phyloP scores from a whole-genome alignment of 495 filamentous ascomycete genomes.

The Lasiosphaeriaceae sp. region DNA sequence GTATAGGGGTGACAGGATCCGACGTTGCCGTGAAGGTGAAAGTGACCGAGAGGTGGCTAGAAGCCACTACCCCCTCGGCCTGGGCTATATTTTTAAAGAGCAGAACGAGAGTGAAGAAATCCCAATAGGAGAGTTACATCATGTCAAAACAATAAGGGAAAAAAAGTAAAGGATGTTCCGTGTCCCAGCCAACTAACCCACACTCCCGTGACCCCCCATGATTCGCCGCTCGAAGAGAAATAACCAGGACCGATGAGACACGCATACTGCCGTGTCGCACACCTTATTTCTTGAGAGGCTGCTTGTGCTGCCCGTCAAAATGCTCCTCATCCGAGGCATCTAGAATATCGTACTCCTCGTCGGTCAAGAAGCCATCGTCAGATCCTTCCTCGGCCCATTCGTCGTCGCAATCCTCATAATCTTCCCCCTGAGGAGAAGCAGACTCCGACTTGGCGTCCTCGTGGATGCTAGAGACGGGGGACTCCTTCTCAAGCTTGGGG shows the following conservation, averaged over 20 bases:
- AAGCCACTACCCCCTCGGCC: no score
- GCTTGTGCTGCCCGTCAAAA: constrained; percentile 38
- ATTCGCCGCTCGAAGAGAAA: not conserved
- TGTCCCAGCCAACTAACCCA: constrained; percentile 5
- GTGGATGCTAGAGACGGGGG: constrained; percentile 75
- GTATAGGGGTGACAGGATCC: not conserved
- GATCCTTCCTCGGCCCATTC: constrained; percentile 60
- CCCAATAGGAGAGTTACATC: not conserved
- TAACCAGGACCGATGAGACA: not conserved
- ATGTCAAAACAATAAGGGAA: constrained; percentile 1
- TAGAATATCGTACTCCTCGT: constrained; percentile 96
- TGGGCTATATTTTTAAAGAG: not conserved
- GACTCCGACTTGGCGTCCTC: constrained; percentile 40
- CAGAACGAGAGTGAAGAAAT: not conserved
- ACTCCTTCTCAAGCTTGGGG: constrained; percentile 94
- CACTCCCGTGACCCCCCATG: not conserved
- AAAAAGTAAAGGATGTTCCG: not conserved
- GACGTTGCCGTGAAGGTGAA: not conserved
- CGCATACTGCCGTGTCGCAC: not conserved
- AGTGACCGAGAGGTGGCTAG: not conserved
- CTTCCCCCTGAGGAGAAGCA: constrained; percentile 42
- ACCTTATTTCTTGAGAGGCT: constrained; percentile 29
- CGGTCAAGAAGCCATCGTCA: constrained; percentile 75
- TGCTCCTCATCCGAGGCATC: constrained; percentile 93
- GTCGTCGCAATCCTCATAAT: constrained; percentile 59